Conservation (phyloP, 768 basidiomycete genomes). For the Boletus huronensis region DNA sequence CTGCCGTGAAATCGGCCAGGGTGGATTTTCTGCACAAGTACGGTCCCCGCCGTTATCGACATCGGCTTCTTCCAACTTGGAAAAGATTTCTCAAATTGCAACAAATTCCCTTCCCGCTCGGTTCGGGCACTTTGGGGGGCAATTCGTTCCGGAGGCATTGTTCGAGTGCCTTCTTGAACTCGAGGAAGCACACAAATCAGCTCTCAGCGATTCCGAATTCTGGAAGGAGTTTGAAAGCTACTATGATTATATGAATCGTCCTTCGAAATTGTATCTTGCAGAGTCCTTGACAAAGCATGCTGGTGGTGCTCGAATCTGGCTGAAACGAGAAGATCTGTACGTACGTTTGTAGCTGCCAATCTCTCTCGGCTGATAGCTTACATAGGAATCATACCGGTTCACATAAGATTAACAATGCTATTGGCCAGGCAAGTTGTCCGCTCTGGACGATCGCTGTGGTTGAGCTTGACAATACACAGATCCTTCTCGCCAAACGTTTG, state of each 20-base stretch:
- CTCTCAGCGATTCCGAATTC: conserved; percentile 84
- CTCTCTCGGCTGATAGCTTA: conserved; percentile 1
- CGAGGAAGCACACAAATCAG: conserved; percentile 84
- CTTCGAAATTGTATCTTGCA: conserved; percentile 87
- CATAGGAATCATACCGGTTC: conserved; percentile 94
- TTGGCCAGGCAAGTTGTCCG: conserved; percentile 71
- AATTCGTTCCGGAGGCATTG: conserved; percentile 96
- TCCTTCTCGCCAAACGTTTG: conserved; percentile 87
- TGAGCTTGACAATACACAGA: conserved; percentile 41
- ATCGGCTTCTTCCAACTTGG: neutral
- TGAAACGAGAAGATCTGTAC: conserved; percentile 92
- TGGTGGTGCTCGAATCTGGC: conserved; percentile 95
- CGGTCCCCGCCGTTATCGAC: neutral
- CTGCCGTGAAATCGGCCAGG: conserved; percentile 63
- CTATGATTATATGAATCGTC: conserved; percentile 93
- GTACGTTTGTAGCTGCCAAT: conserved; percentile 22
- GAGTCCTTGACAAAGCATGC: conserved; percentile 86
- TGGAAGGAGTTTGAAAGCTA: conserved; percentile 87
- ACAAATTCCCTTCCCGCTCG: conserved; percentile 62
- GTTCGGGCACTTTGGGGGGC: conserved; percentile 95
- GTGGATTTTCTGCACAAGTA: conserved; percentile 29
- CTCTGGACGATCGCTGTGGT: neutral
- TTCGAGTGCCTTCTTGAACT: conserved; percentile 90
- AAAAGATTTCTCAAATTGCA: conserved; percentile 29
- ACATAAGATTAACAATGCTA: conserved; percentile 99